A percentile compares a stretch with the other conserved stretches of the same genome.
These are phyloP conservation scores for Globisporangium uncinulatum DNA, from an alignment of 352 stramenopile genomes.

Conservation along the genomic window DNA sequence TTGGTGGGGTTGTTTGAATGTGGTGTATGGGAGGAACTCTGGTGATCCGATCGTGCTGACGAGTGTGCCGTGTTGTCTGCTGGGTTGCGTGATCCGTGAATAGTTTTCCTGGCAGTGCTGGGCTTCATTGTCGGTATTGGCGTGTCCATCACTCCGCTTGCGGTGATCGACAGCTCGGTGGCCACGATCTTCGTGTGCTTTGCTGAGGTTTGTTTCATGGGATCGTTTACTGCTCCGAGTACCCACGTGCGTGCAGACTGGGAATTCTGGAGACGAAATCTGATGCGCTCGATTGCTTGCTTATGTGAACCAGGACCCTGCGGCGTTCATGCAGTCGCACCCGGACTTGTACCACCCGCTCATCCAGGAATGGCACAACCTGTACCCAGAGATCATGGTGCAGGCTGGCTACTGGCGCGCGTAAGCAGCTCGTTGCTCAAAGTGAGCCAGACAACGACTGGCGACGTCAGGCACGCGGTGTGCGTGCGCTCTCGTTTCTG, in stretches of 20 bases:
- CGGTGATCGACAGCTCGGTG: slow-evolving; percentile 92
- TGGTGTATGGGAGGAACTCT: neutral
- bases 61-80: neutral
- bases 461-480: too few species aligned
- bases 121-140: slow-evolving; percentile 88
- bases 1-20: neutral
- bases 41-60: neutral
- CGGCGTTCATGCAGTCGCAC: slow-evolving; percentile 74
- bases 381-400: slow-evolving; percentile 88
- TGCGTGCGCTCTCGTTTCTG: neutral
- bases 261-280: too few species aligned
- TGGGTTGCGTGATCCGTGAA: neutral
- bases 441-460: too few species aligned
- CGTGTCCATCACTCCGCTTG: slow-evolving; percentile 86
- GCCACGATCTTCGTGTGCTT: slow-evolving; percentile 97
- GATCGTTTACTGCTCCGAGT: neutral
- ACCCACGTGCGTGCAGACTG: too few species aligned
- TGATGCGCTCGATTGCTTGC: neutral
- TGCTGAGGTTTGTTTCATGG: slow-evolving; percentile 56
- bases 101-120: slow-evolving; percentile 69
- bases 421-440: slow-evolving; percentile 9
- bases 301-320: slow-evolving; percentile 40
- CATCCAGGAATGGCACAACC: slow-evolving; percentile 84
- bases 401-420: slow-evolving; percentile 78
- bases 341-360: slow-evolving; percentile 78